A percentile compares a stretch with the other conserved stretches of the same genome.
These are phyloP conservation scores for Cyberlindnera americana DNA, from an alignment of 805 yeast genomes.

Conservation along the genomic window DNA sequence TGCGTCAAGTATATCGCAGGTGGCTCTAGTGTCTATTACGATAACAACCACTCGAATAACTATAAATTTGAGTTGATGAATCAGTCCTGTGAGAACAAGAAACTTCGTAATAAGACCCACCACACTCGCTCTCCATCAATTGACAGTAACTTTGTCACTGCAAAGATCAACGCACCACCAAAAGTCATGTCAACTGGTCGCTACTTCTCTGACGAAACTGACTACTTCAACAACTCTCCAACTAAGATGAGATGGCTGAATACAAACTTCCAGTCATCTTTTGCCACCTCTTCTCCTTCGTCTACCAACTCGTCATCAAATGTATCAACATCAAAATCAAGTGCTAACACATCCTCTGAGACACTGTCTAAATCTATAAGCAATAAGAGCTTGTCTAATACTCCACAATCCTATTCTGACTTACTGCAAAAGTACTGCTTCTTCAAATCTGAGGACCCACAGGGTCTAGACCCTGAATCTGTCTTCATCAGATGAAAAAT, in stretches of 20 bases:
- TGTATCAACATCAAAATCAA: slow-evolving; percentile 3
- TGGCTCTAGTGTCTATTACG: slow-evolving; percentile 34
- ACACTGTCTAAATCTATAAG: slow-evolving; percentile 8
- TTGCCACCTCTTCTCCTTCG: slow-evolving; percentile 12
- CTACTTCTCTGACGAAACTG: slow-evolving; percentile 28
- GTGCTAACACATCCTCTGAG: slow-evolving; percentile 8
- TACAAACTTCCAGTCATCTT: slow-evolving; percentile 9
- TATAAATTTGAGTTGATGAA: slow-evolving; percentile 33
- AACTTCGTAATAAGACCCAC: neutral
- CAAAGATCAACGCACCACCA: slow-evolving; percentile 15
- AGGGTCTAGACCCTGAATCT: slow-evolving; percentile 9
- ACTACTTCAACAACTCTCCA: slow-evolving; percentile 23
- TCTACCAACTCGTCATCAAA: slow-evolving; percentile 8
- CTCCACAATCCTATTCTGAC: slow-evolving; percentile 19
- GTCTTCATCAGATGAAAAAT: slow-evolving; percentile 13
- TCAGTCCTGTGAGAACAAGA: slow-evolving; percentile 12
- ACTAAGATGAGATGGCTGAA: slow-evolving; percentile 11
- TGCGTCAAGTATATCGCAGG: slow-evolving; percentile 37
- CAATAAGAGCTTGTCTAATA: neutral
- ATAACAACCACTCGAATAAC: slow-evolving; percentile 36
- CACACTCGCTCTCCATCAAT: slow-evolving; percentile 10
- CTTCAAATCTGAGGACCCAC: slow-evolving; percentile 22
- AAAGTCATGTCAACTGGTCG: slow-evolving; percentile 22
- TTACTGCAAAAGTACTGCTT: slow-evolving; percentile 28
- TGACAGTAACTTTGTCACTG: slow-evolving; percentile 16